Evolutionary conservation across 2,329 filamentous ascomycete genomes (phyloP).

Genomic region (Pyrenophora teres): DNA sequence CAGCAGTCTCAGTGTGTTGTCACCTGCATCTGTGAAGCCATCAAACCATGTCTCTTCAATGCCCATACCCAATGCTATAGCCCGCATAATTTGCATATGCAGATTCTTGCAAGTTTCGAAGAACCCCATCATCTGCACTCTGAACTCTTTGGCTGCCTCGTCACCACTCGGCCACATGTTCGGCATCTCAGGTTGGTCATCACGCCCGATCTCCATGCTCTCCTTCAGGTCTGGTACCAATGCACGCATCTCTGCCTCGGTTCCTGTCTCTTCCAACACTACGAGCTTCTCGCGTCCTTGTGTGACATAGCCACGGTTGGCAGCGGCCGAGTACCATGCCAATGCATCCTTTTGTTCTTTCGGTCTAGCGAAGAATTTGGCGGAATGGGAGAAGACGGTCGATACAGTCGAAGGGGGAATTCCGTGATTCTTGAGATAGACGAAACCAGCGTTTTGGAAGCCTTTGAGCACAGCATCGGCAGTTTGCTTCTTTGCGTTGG

Average conservation of each 20-base stretch:
- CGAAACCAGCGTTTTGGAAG: slow-evolving; percentile 85
- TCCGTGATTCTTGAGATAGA: slow-evolving; percentile 82
- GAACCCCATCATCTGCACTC: slow-evolving; percentile 73
- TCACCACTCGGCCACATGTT: slow-evolving; percentile 76
- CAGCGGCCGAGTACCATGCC: slow-evolving; percentile 51
- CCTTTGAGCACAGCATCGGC: slow-evolving; percentile 75
- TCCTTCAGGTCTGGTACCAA: slow-evolving; percentile 58
- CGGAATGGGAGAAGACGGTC: slow-evolving; percentile 61
- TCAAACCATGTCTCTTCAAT: slow-evolving; percentile 77
- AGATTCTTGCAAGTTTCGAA: slow-evolving; percentile 74
- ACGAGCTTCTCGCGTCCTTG: slow-evolving; percentile 52
- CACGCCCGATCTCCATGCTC: slow-evolving; percentile 64
- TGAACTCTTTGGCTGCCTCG: slow-evolving; percentile 65
- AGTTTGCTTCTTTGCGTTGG: slow-evolving; percentile 64
- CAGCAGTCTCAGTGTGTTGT: slow-evolving; percentile 65
- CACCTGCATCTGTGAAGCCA: slow-evolving; percentile 64
- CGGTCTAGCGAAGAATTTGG: slow-evolving; percentile 47
- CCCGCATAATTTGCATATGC: slow-evolving; percentile 79
- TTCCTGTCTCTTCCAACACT: slow-evolving; percentile 41
- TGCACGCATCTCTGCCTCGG: slow-evolving; percentile 43
- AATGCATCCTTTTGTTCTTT: slow-evolving; percentile 47
- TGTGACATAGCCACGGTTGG: slow-evolving; percentile 56
- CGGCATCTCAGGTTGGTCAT: slow-evolving; percentile 64
- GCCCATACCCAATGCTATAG: slow-evolving; percentile 81
- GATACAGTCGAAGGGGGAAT: slow-evolving; percentile 65